Evolutionary conservation across 306 rosid genomes (phyloP).

Genomic region (Quillaja saponaria): DNA sequence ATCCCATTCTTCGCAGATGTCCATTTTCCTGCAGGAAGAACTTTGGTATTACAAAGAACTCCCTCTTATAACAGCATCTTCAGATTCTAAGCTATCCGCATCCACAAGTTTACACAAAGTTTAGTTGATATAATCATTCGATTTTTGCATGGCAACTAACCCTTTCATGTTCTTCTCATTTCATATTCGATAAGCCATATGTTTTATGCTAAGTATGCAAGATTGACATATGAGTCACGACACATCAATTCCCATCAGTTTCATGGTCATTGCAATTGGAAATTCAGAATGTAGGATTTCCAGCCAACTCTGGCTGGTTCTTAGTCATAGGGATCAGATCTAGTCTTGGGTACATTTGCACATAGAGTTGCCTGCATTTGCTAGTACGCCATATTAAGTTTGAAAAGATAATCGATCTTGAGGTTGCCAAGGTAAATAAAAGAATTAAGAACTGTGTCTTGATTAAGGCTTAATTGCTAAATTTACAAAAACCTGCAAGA

Average conservation of each 20-base stretch:
- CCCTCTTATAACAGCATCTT: constrained; percentile 13
- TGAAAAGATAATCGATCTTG: background rate
- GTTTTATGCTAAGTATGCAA: background rate
- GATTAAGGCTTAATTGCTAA: constrained; percentile 17
- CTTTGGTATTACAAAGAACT: constrained; percentile 23
- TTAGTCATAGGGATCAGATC: background rate
- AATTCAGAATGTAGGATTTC: no score
- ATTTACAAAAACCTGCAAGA: background rate
- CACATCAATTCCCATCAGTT: background rate
- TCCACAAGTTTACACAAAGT: constrained; percentile 22
- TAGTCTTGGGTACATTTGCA: no score
- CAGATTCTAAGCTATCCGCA: constrained; percentile 19
- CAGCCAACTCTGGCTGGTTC: no score
- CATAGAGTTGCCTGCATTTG: no score
- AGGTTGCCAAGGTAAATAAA: background rate
- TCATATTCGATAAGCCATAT: background rate
- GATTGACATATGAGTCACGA: background rate
- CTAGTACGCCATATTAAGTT: background rate
- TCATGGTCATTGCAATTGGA: background rate
- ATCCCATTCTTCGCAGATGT: constrained; percentile 56
- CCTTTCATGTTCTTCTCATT: background rate
- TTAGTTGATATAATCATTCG: background rate
- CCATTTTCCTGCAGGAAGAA: constrained; percentile 61
- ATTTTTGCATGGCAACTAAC: background rate
- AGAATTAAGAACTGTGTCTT: background rate